Evolutionary conservation across 2,329 filamentous ascomycete species (phyloP).

Genomic region (Sarocladium oryzae): DNA sequence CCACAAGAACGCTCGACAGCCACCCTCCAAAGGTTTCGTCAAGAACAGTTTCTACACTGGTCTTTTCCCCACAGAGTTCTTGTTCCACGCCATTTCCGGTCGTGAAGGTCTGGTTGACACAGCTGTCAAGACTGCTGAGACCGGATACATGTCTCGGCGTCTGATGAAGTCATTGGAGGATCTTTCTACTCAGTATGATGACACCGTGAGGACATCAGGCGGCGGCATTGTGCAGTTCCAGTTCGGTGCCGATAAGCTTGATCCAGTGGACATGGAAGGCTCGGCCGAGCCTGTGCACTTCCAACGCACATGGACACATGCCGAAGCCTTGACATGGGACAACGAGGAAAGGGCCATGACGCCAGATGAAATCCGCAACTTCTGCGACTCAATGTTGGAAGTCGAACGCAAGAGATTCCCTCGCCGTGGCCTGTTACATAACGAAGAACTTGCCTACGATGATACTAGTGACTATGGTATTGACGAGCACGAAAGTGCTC

Average conservation of each 20-base stretch:
- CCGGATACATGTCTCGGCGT: constrained; percentile 96
- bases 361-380: constrained; percentile 63
- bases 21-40: constrained; percentile 95
- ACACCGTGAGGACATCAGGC: constrained; percentile 87
- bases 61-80: constrained; percentile 82
- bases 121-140: constrained; percentile 97
- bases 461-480: constrained; percentile 63
- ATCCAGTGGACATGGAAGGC: constrained; percentile 97
- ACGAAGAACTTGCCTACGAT: constrained; percentile 58
- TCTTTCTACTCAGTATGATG: constrained; percentile 85
- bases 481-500: constrained; percentile 74
- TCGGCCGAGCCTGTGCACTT: constrained; percentile 89
- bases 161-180: constrained; percentile 98
- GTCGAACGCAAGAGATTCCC: constrained; percentile 60
- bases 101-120: constrained; percentile 98
- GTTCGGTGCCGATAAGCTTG: constrained; percentile 91
- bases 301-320: constrained; percentile 80
- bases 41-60: constrained; percentile 96
- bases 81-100: constrained; percentile 97
- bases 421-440: constrained; percentile 54
- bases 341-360: constrained; percentile 68
- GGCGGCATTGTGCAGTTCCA: constrained; percentile 92
- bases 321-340: constrained; percentile 68
- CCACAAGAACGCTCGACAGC: constrained; percentile 83
- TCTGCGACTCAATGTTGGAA: constrained; percentile 63